Evolutionary conservation across 2,329 filamentous ascomycete genomes (phyloP).

Genomic region (Aspergillus felis): DNA sequence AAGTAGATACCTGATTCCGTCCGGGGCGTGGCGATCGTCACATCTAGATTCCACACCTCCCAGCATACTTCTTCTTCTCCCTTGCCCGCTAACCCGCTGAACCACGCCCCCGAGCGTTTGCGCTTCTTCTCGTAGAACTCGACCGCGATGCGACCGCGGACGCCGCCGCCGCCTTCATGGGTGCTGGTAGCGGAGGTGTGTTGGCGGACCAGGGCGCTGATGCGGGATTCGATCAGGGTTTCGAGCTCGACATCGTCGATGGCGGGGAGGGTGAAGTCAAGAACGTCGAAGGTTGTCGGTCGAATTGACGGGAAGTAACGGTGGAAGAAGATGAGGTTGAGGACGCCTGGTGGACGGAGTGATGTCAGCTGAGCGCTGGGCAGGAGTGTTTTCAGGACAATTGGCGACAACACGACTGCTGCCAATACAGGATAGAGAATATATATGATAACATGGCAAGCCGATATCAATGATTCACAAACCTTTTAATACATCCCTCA

Average conservation of each 20-base stretch:
- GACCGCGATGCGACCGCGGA: slow-evolving; percentile 74
- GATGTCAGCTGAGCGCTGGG: not conserved
- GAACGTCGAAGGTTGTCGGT: slow-evolving; percentile 79
- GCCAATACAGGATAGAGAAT: not conserved
- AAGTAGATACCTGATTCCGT: slow-evolving; percentile 70
- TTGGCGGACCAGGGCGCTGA: slow-evolving; percentile 72
- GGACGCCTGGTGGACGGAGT: slow-evolving; percentile 59
- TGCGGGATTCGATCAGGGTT: slow-evolving; percentile 86
- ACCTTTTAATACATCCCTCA: slow-evolving; percentile 94
- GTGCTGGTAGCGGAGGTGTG: slow-evolving; percentile 59
- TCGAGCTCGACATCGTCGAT: slow-evolving; percentile 89
- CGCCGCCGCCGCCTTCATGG: slow-evolving; percentile 51
- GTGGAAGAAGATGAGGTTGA: slow-evolving; percentile 98
- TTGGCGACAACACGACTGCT: not conserved
- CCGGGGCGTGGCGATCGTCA: slow-evolving; percentile 84
- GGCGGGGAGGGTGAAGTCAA: slow-evolving; percentile 84
- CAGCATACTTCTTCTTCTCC: slow-evolving; percentile 93
- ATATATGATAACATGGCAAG: not conserved
- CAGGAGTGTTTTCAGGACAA: not conserved
- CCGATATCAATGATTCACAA: slow-evolving; percentile 17
- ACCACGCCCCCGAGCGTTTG: slow-evolving; percentile 71
- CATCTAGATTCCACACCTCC: slow-evolving; percentile 92
- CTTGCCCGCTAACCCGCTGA: slow-evolving; percentile 50
- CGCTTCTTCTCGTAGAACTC: slow-evolving; percentile 94
- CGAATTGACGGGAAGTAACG: slow-evolving; percentile 87